A percentile compares a stretch with the other conserved stretches of the same genome.
phyloP scores from a whole-genome alignment of 345 rosid species.

The Hypericum perforatum region DNA sequence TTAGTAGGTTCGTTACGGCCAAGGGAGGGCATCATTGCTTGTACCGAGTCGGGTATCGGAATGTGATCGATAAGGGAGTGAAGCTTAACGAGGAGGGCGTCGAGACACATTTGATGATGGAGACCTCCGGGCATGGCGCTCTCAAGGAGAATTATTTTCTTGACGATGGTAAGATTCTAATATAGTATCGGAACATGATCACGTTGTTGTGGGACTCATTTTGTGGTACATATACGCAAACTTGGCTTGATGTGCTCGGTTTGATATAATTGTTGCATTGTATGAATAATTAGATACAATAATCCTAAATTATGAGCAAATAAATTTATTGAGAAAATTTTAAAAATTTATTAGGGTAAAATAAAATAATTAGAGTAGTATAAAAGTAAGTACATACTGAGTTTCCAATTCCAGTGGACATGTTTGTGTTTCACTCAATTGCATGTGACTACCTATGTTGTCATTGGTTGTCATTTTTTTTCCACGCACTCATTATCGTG shows the following conservation, averaged over 20 bases:
- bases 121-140: slow-evolving; percentile 95
- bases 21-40: slow-evolving; percentile 85
- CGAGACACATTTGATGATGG: slow-evolving; percentile 92
- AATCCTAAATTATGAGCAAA: too few species aligned
- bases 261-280: too few species aligned
- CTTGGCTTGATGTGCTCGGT: too few species aligned
- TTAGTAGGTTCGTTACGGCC: slow-evolving; percentile 51
- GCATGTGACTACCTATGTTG: background rate
- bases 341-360: too few species aligned
- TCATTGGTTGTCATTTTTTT: background rate
- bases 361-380: too few species aligned
- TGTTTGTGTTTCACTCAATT: too few species aligned
- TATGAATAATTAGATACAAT: too few species aligned
- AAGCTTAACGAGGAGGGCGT: slow-evolving; percentile 63
- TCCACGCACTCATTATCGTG: background rate
- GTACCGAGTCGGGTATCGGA: slow-evolving; percentile 84
- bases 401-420: too few species aligned
- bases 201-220: too few species aligned
- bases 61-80: slow-evolving; percentile 81
- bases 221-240: too few species aligned
- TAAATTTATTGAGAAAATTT: too few species aligned
- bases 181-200: background rate
- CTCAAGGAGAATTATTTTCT: slow-evolving; percentile 82
- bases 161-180: slow-evolving; percentile 52
- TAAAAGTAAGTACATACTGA: too few species aligned